Evolutionary conservation across 2,329 filamentous ascomycete species (phyloP), one percentile per base, ranked within the genome.

Genomic region (Podosphaera xanthii): DNA sequence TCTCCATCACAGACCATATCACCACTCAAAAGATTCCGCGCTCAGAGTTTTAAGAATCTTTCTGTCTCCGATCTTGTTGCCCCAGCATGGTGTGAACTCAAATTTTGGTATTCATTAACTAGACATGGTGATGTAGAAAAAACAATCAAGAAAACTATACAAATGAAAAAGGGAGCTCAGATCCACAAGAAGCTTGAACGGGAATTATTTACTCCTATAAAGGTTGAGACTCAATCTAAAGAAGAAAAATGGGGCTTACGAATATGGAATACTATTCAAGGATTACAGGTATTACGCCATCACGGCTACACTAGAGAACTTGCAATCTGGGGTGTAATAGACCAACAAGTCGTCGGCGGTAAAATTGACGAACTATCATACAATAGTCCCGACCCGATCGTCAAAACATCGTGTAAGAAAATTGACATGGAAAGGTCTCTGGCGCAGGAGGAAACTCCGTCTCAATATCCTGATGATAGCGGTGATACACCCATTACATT

Each of bases 61-160:
- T 88, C 86, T 0, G 92, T 97, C 0, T 89, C 87, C 2, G 92
- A 98, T 70, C 73, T 97, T 33, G 81, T 90, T 0, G 85, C 87
- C 0, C 90, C 90, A 1, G 84, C 90, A 6, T 98, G 92, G 92
- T 98, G 92, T 70, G 91, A 98, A 71, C 71, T 97, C 61, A 90
- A 97, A 69, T 94, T 95, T 67, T 89, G 82, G 75, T 96, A 94
- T 71, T 87, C 82, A 0, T 76, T 98, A 59, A 86, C 83, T 2
- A 82, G 80, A 59, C 80, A 84, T 67, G 92, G 91, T 0, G 80
- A 79, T 60, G 90, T 86, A 68, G 84, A 79, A 59, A 40, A 40
- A 40, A 40, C 36, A 6, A 22, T 22, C 22, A 22, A 22, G 22
- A 76, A 76, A 40, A 97, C 90, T 0, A 71, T 78, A 1, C 88